These are phyloP conservation scores for Physcomitrium patens DNA, from an alignment of 225 moss, liverwort and hornwort genomes.

Conservation along the genomic window DNA sequence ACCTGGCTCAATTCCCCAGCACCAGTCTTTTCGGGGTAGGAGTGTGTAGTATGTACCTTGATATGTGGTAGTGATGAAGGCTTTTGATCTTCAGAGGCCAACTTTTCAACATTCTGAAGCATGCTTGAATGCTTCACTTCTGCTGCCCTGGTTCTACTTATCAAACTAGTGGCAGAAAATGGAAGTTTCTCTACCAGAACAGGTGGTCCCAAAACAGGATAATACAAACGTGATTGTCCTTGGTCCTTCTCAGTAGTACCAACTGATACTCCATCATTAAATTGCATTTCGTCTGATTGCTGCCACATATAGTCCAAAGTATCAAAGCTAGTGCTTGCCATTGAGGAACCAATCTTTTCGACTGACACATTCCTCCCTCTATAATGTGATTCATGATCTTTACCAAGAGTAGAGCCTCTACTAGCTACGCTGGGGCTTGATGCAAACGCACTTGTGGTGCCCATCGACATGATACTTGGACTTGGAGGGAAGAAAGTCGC, in stretches of 20 bases:
- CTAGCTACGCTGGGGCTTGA: slow-evolving; percentile 46
- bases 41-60: slow-evolving; percentile 32
- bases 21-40: slow-evolving; percentile 31
- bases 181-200: slow-evolving; percentile 50
- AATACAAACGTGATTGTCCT: slow-evolving; percentile 32
- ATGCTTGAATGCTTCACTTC: slow-evolving; percentile 42
- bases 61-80: slow-evolving; percentile 34
- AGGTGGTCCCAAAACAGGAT: slow-evolving; percentile 31
- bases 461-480: slow-evolving; percentile 46
- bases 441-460: slow-evolving; percentile 42
- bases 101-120: slow-evolving; percentile 27
- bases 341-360: slow-evolving; percentile 53
- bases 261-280: slow-evolving; percentile 46
- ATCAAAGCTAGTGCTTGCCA: slow-evolving; percentile 52
- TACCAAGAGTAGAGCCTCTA: slow-evolving; percentile 43
- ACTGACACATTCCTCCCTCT: slow-evolving; percentile 36
- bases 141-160: slow-evolving; percentile 38
- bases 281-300: slow-evolving; percentile 48
- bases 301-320: slow-evolving; percentile 48
- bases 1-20: slow-evolving; percentile 43
- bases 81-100: slow-evolving; percentile 43
- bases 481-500: slow-evolving; percentile 42
- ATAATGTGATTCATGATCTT: slow-evolving; percentile 43
- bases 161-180: slow-evolving; percentile 42
- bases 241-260: slow-evolving; percentile 53